These are phyloP conservation scores for Didymella arachidicola DNA, from an alignment of 2,329 filamentous ascomycete species.

Conservation along the genomic window DNA sequence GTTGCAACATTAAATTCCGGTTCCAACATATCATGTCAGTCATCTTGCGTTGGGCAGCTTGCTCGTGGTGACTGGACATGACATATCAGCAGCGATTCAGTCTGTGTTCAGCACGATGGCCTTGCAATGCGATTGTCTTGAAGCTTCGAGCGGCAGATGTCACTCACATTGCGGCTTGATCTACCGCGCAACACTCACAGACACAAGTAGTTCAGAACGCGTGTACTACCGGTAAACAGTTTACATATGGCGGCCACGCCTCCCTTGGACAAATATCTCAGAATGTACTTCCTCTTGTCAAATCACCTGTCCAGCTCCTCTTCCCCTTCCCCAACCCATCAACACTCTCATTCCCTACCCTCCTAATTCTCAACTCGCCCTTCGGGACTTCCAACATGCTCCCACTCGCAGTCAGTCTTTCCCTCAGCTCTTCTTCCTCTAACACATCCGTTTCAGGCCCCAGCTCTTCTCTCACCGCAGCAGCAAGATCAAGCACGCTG, in stretches of 20 bases:
- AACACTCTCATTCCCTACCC: slow-evolving; percentile 20
- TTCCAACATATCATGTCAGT: no score
- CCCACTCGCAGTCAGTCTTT: slow-evolving; percentile 29
- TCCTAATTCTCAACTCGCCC: slow-evolving; percentile 35
- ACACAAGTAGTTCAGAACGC: not conserved
- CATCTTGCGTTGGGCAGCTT: no score
- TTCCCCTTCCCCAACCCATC: slow-evolving; percentile 1
- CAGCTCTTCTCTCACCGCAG: slow-evolving; percentile 40
- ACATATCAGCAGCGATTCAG: no score
- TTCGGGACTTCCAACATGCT: slow-evolving; percentile 37
- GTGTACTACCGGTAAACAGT: no score
- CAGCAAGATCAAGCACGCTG: slow-evolving; percentile 39
- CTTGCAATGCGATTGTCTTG: no score
- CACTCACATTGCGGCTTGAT: no score
- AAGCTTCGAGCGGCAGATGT: no score
- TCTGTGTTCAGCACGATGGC: no score
- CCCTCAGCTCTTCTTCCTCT: slow-evolving; percentile 35
- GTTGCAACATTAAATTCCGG: no score
- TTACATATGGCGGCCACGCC: not conserved
- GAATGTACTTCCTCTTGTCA: slow-evolving; percentile 43
- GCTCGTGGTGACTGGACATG: no score
- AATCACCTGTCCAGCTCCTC: slow-evolving; percentile 29
- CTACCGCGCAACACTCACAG: not conserved
- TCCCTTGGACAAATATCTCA: slow-evolving; percentile 2
- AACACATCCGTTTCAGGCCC: slow-evolving; percentile 28